Percentiles rank a stretch among this genome's conserved stretches.
phyloP scores from a whole-genome alignment of 768 basidiomycete genomes.

The Daedaleopsis nitida region DNA sequence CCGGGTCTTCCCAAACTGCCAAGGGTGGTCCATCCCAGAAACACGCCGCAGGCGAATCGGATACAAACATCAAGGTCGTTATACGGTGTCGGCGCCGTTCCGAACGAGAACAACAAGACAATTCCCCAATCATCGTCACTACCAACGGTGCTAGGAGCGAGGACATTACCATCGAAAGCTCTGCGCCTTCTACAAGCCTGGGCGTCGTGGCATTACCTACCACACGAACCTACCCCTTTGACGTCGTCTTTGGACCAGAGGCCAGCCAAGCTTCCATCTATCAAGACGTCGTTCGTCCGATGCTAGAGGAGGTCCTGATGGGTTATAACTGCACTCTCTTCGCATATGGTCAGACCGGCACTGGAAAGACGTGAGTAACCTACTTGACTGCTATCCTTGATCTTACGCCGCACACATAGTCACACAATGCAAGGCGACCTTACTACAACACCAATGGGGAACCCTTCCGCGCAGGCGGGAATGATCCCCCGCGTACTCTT shows the following conservation, averaged over 20 bases:
- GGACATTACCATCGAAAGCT: constrained; percentile 80
- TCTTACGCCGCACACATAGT: constrained; percentile 37
- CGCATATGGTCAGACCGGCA: constrained; percentile 98
- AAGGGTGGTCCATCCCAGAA: constrained; percentile 4
- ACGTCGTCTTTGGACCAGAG: constrained; percentile 94
- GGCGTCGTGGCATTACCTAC: constrained; percentile 78
- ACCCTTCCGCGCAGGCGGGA: constrained; percentile 86
- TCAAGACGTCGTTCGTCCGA: constrained; percentile 88
- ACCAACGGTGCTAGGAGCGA: constrained; percentile 76
- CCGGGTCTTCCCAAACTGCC: constrained; percentile 5
- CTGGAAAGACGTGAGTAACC: constrained; percentile 89
- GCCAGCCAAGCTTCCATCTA: constrained; percentile 95
- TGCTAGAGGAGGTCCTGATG: constrained; percentile 90
- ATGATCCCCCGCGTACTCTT: constrained; percentile 96
- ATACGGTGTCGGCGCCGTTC: constrained; percentile 88
- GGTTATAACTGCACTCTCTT: constrained; percentile 98
- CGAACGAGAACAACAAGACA: constrained; percentile 80
- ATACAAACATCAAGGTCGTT: constrained; percentile 91
- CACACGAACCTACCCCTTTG: constrained; percentile 88
- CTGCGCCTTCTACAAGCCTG: constrained; percentile 64
- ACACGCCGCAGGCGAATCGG: constrained; percentile 42
- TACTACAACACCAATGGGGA: constrained; percentile 77
- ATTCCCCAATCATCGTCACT: constrained; percentile 84
- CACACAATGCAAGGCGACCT: constrained; percentile 99
- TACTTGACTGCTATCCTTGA: not conserved